Base-by-base conservation (phyloP, 106 monocot species). In the Ottelia alismoides region DNA sequence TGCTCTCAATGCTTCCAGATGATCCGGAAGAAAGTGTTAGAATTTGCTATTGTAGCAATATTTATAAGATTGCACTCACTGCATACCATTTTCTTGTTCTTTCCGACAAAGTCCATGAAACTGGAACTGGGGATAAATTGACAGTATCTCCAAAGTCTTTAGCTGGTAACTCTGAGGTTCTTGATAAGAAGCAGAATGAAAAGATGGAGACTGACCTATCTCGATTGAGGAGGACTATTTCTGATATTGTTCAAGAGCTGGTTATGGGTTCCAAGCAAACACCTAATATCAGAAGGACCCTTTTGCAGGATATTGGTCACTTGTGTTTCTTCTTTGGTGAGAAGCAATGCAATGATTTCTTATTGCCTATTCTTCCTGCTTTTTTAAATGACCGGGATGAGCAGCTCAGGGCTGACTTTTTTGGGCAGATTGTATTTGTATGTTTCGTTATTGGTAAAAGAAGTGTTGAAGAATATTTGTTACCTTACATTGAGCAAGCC, bases 1-100 rank as follows among this genome's bases (percentile, higher is more conserved):
- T 96, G 96, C 81, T 96, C 47, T 96, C 96, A 20, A 85, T 72
- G 78, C 84, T 96, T 72, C 96, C 96, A 20, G 85, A 89, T 79
- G 96, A 96, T 67, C 65, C 88, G 22, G 96, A 96, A 57, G 85
- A 96, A 87, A 96, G 89, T 64, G 96, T 96, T 19, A 96, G 96
- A 70, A 89, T 96, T 30, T 96, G 81, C 61, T 96, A 89, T 89
- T 81, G 88, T n/a, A 67, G 78, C 53, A 96, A 89, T 58, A 85
- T 96, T 27, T 82, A 59, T 64, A 96, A 96, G 61, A 85, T 96
- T 78, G 96, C 88, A 24, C 48, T 96, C 6, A 76, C 89, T 67
- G 84, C 96, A 22, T 89, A 82, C 30, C 78, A 85, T 40, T 85
- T 85, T 50, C 65, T 85, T 55, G 32, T 85, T 32, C 68, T 57